phyloP scores from a whole-genome alignment of 352 stramenopile species.

The Aphanomyces astaci region DNA sequence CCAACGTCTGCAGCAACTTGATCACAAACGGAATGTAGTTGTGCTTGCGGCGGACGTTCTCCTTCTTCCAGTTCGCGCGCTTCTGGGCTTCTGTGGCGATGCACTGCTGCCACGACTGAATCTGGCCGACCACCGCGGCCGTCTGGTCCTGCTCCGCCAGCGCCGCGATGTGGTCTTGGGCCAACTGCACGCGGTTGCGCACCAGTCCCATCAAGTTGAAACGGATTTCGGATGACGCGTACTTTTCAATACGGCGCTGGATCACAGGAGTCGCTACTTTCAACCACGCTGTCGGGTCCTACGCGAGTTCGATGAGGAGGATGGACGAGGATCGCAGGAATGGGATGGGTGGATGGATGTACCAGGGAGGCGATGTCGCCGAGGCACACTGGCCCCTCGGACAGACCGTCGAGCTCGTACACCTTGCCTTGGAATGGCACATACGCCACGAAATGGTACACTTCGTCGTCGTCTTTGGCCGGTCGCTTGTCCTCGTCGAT shows the following conservation, averaged over 20 bases:
- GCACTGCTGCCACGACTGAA: constrained; percentile 34
- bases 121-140: constrained; percentile 32
- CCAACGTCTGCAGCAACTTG: constrained; percentile 88
- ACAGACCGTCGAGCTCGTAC: constrained; percentile 94
- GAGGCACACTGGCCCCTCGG: constrained; percentile 83
- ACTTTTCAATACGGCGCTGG: constrained; percentile 89
- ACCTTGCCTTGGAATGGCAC: constrained; percentile 82
- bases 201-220: constrained; percentile 96
- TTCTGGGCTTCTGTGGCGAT: constrained; percentile 58
- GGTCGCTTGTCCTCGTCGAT: constrained; percentile 53
- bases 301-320: background rate
- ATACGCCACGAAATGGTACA: constrained; percentile 98
- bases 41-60: constrained; percentile 92
- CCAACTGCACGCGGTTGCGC: constrained; percentile 62
- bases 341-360: too few species aligned
- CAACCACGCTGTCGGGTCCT: constrained; percentile 68
- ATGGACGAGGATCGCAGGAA: too few species aligned
- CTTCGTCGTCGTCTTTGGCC: constrained; percentile 83
- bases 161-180: constrained; percentile 37
- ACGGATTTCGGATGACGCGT: constrained; percentile 87
- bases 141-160: constrained; percentile 33
- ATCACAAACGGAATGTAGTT: constrained; percentile 96
- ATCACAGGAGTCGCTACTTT: constrained; percentile 86
- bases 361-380: constrained; percentile 39
- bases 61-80: constrained; percentile 70